Evolutionary conservation across 805 yeast species (phyloP).

Genomic region (Clavispora carvajalis): DNA sequence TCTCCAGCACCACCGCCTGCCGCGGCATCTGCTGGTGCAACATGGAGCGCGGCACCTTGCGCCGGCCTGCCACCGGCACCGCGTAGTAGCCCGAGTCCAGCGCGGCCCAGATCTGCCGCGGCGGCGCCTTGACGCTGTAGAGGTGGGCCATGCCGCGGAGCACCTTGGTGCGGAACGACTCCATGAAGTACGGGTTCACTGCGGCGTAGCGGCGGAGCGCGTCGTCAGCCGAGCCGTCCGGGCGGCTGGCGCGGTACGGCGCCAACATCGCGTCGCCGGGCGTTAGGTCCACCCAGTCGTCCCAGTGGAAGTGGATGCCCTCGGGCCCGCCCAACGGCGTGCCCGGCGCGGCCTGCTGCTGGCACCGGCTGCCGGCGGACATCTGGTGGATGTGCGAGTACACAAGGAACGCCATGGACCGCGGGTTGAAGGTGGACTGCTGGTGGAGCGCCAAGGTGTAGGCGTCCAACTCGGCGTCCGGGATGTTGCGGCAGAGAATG

Average conservation of each 20-base stretch:
- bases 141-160: slow-evolving; percentile 29
- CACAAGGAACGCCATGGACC: slow-evolving; percentile 10
- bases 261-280: slow-evolving; percentile 20
- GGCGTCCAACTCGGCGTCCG: slow-evolving; percentile 20
- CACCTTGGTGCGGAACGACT: slow-evolving; percentile 28
- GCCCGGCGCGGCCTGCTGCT: neutral
- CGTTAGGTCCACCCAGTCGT: slow-evolving; percentile 32
- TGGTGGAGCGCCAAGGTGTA: slow-evolving; percentile 20
- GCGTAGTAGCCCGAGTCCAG: slow-evolving; percentile 21
- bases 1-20: slow-evolving; percentile 4
- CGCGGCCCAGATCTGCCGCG: slow-evolving; percentile 20
- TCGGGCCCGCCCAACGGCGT: slow-evolving; percentile 7
- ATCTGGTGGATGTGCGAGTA: slow-evolving; percentile 6
- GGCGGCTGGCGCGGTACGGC: slow-evolving; percentile 10
- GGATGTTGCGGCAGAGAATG: slow-evolving; percentile 11
- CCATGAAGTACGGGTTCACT: slow-evolving; percentile 31
- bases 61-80: slow-evolving; percentile 25
- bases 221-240: slow-evolving; percentile 23
- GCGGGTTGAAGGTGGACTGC: slow-evolving; percentile 23
- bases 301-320: slow-evolving; percentile 37
- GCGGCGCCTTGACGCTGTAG: slow-evolving; percentile 27
- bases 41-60: slow-evolving; percentile 15
- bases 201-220: slow-evolving; percentile 16
- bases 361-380: slow-evolving; percentile 1
- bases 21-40: slow-evolving; percentile 1